Evolutionary conservation across 148 eudicot genomes (phyloP), one percentile per base, ranked within the genome.

Genomic region (Talinum fruticosum): DNA sequence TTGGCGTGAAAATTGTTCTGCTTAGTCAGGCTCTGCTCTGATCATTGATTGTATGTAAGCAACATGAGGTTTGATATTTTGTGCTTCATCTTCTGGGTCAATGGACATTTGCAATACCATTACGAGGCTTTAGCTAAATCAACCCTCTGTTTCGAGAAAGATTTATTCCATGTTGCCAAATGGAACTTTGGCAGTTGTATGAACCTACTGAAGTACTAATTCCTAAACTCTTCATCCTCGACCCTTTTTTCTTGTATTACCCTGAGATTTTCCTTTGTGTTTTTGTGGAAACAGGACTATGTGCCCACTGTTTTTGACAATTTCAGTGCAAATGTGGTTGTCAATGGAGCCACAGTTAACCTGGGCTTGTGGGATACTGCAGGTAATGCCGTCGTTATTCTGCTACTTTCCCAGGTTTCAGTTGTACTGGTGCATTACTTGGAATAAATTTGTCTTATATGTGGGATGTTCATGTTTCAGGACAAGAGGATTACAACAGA

Each of bases 301-400:
- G 97, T 94, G 84, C 98, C 98, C 19, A 94, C 98, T 15, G 98
- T 94, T 54, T 94, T 95, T 82, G 98, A 95, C 88, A 95, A 94
- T 89, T 94, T 94, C 89, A 94, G 98, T 87, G 98, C 98, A 71
- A 94, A 94, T 86, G 98, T 94, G 69, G 97, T 92, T 33, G 98
- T 94, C 84, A 90, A 94, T 70, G 97, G 98, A 71, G 83, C 82
- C 81, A 92, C 96, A 47, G 96, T 94, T 69, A 94, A 94, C 81
- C 90, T 94, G 51, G 98, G 98, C 68, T 84, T 94, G 79, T 94
- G 98, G 98, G 98, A 94, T 80, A 94, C 98, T 83, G 98, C 98
- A 81, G 98, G 98, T 94, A 89, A 29, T 83, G 76, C 30, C 62
- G 10, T 51, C 66, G 28, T 76, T 66, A 38, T 57, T 21, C 33